phyloP scores from a whole-genome alignment of 345 rosid genomes.

The Boechera divaricarpa region DNA sequence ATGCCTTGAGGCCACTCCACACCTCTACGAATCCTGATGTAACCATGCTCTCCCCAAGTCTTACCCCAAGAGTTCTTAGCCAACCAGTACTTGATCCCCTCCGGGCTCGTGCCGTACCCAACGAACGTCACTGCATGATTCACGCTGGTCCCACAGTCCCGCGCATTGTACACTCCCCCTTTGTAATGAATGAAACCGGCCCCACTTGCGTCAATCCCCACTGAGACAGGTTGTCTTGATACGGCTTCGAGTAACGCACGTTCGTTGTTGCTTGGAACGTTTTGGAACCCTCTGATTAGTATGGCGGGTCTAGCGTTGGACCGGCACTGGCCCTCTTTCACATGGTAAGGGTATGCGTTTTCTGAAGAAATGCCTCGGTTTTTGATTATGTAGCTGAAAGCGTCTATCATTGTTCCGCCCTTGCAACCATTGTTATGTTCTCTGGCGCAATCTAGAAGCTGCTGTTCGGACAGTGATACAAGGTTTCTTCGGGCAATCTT shows the following conservation, averaged over 20 bases:
- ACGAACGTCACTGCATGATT: constrained; percentile 58
- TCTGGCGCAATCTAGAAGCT: constrained; percentile 58
- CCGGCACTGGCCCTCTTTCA: constrained; percentile 47
- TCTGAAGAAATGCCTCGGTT: constrained; percentile 60
- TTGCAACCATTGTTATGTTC: constrained; percentile 47
- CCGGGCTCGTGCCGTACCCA: constrained; percentile 57
- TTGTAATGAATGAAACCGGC: constrained; percentile 48
- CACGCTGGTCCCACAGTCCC: constrained; percentile 46
- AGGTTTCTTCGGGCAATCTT: constrained; percentile 53
- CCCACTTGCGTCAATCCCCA: constrained; percentile 43
- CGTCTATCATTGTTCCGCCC: constrained; percentile 51
- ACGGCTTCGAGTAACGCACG: constrained; percentile 56
- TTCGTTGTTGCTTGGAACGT: constrained; percentile 54
- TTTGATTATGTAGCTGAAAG: constrained; percentile 49
- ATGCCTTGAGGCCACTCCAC: constrained; percentile 52
- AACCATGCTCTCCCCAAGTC: constrained; percentile 64
- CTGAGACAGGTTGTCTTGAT: constrained; percentile 61
- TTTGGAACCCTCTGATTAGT: constrained; percentile 47
- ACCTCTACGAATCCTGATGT: constrained; percentile 57
- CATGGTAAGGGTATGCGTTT: constrained; percentile 51
- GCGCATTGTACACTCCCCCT: constrained; percentile 51
- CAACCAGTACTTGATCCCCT: constrained; percentile 60
- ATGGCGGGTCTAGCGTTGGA: constrained; percentile 32
- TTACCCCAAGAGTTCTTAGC: constrained; percentile 73
- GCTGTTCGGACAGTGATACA: constrained; percentile 64